Conservation (phyloP, 495 filamentous ascomycete species). For the Penicillium atrosanguineum region DNA sequence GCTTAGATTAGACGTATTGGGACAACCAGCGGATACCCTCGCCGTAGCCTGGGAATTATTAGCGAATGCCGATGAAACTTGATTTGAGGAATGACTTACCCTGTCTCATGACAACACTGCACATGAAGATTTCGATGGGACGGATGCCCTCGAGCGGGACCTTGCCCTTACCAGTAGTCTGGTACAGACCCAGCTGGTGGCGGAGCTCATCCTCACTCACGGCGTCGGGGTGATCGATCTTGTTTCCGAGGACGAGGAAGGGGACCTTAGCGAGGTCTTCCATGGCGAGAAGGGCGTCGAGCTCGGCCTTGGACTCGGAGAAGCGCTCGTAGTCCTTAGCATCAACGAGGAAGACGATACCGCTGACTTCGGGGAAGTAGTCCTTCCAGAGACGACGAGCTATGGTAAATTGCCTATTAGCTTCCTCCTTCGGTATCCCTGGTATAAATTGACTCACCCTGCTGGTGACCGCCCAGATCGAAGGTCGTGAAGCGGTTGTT, state of each 20-base stretch:
- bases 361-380: constrained; percentile 97
- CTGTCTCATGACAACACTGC: constrained; percentile 96
- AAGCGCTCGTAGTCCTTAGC: constrained; percentile 95
- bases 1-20: constrained; percentile 46
- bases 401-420: constrained; percentile 23
- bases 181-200: constrained; percentile 84
- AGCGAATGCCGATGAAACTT: neutral
- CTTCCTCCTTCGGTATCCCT: neutral
- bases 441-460: constrained; percentile 57
- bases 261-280: constrained; percentile 91
- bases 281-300: constrained; percentile 91
- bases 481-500: constrained; percentile 97
- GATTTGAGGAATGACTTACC: constrained; percentile 49
- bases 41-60: constrained; percentile 42
- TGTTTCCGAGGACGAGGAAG: constrained; percentile 94
- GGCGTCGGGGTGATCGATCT: constrained; percentile 96
- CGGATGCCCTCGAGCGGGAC: constrained; percentile 90
- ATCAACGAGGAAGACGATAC: constrained; percentile 97
- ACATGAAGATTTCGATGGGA: constrained; percentile 98
- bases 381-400: constrained; percentile 97
- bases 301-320: constrained; percentile 89
- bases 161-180: constrained; percentile 98
- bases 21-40: constrained; percentile 56
- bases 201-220: constrained; percentile 92
- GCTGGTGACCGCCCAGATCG: constrained; percentile 94